Evolutionary conservation across 2,329 filamentous ascomycete species (phyloP), one percentile per base, ranked within the genome.

Genomic region (Lithohypha guttulata): DNA sequence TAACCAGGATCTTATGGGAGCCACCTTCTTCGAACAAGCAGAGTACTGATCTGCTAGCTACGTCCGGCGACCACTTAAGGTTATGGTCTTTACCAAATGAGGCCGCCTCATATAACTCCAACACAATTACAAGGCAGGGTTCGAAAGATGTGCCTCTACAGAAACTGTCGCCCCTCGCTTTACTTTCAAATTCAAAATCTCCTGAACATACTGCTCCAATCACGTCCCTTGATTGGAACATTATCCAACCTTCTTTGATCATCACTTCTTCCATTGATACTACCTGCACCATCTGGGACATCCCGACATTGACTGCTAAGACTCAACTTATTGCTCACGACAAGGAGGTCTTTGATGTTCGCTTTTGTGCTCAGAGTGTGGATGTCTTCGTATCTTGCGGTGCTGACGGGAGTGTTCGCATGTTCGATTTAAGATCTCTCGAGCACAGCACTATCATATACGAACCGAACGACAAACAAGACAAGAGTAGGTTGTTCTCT

Each of bases 391-490:
- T 96, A 21, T 94, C 85, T 59, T 98, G 91, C 59, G 91, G 91
- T 36, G 89, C 93, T 41, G 91, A 98, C 58, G 91, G 91, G 26
- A 96, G 89, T 59, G 91, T 98, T 18, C 78, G 91, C 52, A 98
- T 98, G 91, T 98, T 98, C 62, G 91, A 98, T 61, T 69, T 98
- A 45, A 77, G 91, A 55, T 96, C 89, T 59, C 66, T 98, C 38
- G 91, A 98, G 59, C 91, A 98, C 60, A 95, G 87, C 50, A 98
- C 91, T 35, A 98, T 98, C 59, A 98, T 98, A 48, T 98, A 98
- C 59, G 91, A 98, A 61, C 91, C 91, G 3, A 89, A 84, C 0
- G 82, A 86, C 50, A 95, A 95, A 63, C 79, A 81, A 15, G 65
- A 66, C 19, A 68, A 71, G 35, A 66, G 82, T 85, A 66, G 49